Base-by-base conservation (phyloP, 257 asterid genomes). In the Capsicum chinense region DNA sequence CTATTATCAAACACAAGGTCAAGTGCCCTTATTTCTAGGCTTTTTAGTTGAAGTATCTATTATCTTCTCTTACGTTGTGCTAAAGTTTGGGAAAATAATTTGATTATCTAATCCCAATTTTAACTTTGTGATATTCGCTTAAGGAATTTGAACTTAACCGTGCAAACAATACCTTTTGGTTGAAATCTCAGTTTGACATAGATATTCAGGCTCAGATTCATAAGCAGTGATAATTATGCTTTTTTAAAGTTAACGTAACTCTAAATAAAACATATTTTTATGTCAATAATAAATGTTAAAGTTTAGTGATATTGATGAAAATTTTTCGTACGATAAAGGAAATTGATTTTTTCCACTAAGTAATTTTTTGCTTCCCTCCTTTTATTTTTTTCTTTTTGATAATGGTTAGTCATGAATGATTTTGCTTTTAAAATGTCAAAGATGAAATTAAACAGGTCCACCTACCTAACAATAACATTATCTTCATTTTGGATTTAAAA, bases 391-490 rank as follows among this genome's bases (percentile, higher is more conserved):
- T 52, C 42, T 62, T n/a, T 39, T 56, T 33, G 33, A 19, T 39
- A 59, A 59, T 3, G 5, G 7, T 50, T 74, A 74, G 81, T 50
- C 47, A 50, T 50, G 81, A 50, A 74, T 21, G 62, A 35, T 11
- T 74, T 50, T 74, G 19, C 13, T 21, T 50, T 74, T 0, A 74
- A 74, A 74, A 74, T 21, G 81, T 74, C 62, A 74, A 50, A 74
- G 47, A 50, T 21, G 57, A 44, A 50, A 74, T 17, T 39, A 35
- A 56, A 14, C 44, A 59, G 48, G 50, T 42, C 83, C 56, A 78
- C 33, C 74, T 17, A 79, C 19, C 69, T 50, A 76, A 62, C 66
- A 52, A 84, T 78, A 79, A 44, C 66, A 52, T 62, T 73, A 52
- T 12, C 35, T 54, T 85, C 56, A 57, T 15, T 68, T 68, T 68